Evolutionary conservation across 345 rosid species (phyloP).

Genomic region (Tarenaya hassleriana): DNA sequence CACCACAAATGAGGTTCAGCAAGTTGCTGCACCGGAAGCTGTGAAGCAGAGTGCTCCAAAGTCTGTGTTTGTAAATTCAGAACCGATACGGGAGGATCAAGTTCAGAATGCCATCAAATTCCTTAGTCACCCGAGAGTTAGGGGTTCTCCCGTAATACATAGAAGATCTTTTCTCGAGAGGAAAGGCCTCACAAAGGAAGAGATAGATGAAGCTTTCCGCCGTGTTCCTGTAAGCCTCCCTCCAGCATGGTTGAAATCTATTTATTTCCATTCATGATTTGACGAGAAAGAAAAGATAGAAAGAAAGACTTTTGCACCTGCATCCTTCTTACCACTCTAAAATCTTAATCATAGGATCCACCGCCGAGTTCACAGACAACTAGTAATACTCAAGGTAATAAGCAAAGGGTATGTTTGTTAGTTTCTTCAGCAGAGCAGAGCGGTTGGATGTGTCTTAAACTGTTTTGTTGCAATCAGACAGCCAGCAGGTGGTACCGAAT

Average conservation of each 20-base stretch:
- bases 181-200: slow-evolving; percentile 95
- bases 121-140: slow-evolving; percentile 91
- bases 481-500: slow-evolving; percentile 45
- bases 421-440: slow-evolving; percentile 14
- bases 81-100: slow-evolving; percentile 90
- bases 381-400: slow-evolving; percentile 50
- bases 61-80: slow-evolving; percentile 82
- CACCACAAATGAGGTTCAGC: slow-evolving; percentile 41
- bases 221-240: slow-evolving; percentile 72
- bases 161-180: slow-evolving; percentile 91
- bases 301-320: not conserved
- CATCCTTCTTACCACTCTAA: slow-evolving; percentile 15
- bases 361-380: slow-evolving; percentile 59
- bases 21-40: slow-evolving; percentile 39
- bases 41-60: slow-evolving; percentile 34
- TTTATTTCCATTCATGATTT: not conserved
- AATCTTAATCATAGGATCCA: slow-evolving; percentile 55
- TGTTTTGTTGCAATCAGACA: slow-evolving; percentile 38
- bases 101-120: slow-evolving; percentile 91
- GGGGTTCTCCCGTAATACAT: slow-evolving; percentile 82
- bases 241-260: not conserved
- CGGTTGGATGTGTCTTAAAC: slow-evolving; percentile 18
- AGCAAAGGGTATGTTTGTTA: slow-evolving; percentile 5
- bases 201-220: slow-evolving; percentile 91
- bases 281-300: not conserved